phyloP scores from a whole-genome alignment of 2,329 filamentous ascomycete genomes.

The Allantophomopsis lycopodina region DNA sequence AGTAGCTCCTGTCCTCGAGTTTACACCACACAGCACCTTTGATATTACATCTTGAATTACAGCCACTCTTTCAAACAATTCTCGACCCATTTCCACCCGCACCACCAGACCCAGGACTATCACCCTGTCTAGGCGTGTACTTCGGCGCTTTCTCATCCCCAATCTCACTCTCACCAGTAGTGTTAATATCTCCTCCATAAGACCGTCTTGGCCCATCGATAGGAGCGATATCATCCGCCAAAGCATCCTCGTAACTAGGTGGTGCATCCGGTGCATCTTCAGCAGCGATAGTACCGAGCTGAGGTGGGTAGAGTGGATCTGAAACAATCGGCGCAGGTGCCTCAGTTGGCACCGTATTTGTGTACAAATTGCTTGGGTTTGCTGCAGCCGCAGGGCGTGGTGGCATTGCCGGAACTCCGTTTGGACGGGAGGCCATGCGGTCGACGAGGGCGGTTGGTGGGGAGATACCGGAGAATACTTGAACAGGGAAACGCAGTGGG shows the following conservation, averaged over 20 bases:
- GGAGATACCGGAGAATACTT: slow-evolving; percentile 77
- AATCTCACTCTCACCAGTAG: slow-evolving; percentile 44
- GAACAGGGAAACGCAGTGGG: slow-evolving; percentile 64
- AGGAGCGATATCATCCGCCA: slow-evolving; percentile 62
- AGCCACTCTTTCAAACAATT: no score
- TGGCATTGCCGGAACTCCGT: slow-evolving; percentile 2
- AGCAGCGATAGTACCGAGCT: slow-evolving; percentile 31
- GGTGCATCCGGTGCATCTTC: slow-evolving; percentile 61
- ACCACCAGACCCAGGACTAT: background rate
- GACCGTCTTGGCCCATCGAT: slow-evolving; percentile 58
- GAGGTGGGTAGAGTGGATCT: slow-evolving; percentile 44
- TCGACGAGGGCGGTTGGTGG: slow-evolving; percentile 67
- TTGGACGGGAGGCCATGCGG: slow-evolving; percentile 30
- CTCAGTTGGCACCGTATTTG: background rate
- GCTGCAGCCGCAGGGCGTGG: slow-evolving; percentile 9
- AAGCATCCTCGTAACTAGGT: slow-evolving; percentile 87
- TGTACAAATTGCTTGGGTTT: slow-evolving; percentile 7
- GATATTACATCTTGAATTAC: no score
- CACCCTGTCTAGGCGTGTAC: background rate
- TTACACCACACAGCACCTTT: no score
- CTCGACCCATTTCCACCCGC: background rate
- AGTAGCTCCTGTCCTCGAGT: no score
- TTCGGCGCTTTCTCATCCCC: slow-evolving; percentile 17
- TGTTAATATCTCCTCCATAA: slow-evolving; percentile 42
- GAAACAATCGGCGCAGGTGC: slow-evolving; percentile 12